Evolutionary conservation across 306 rosid genomes (phyloP).

Genomic region (Fragaria iinumae): DNA sequence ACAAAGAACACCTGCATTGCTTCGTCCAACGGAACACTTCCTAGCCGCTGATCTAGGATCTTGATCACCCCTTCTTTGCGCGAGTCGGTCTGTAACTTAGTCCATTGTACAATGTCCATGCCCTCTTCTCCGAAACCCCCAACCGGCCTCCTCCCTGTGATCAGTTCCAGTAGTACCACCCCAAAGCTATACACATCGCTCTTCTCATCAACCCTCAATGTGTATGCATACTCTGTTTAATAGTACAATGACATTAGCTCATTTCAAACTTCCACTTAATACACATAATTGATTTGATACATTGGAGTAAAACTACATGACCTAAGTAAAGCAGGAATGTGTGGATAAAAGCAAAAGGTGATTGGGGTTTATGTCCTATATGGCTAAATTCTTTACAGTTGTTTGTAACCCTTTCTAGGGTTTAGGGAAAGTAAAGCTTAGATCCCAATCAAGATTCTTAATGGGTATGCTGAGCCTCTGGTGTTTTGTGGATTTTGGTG

Average conservation of each 20-base stretch:
- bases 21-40: slow-evolving; percentile 54
- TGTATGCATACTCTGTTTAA: slow-evolving; percentile 82
- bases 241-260: not conserved
- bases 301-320: not conserved
- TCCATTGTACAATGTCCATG: slow-evolving; percentile 87
- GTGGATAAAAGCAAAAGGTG: slow-evolving; percentile 21
- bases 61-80: slow-evolving; percentile 56
- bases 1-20: slow-evolving; percentile 79
- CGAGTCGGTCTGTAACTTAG: slow-evolving; percentile 58
- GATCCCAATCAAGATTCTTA: slow-evolving; percentile 37
- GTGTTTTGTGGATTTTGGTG: slow-evolving; percentile 35
- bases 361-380: slow-evolving; percentile 9
- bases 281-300: not conserved
- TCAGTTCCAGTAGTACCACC: slow-evolving; percentile 71
- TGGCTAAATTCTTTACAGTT: slow-evolving; percentile 1
- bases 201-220: slow-evolving; percentile 77
- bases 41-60: slow-evolving; percentile 59
- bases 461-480: slow-evolving; percentile 29
- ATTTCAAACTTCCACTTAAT: not conserved
- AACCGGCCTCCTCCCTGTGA: slow-evolving; percentile 72
- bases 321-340: slow-evolving; percentile 1
- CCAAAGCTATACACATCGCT: slow-evolving; percentile 92
- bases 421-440: slow-evolving; percentile 56
- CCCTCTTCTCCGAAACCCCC: slow-evolving; percentile 90
- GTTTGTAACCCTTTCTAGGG: slow-evolving; percentile 47